Conservation (phyloP, 345 rosid species). For the Dimocarpus longan region DNA sequence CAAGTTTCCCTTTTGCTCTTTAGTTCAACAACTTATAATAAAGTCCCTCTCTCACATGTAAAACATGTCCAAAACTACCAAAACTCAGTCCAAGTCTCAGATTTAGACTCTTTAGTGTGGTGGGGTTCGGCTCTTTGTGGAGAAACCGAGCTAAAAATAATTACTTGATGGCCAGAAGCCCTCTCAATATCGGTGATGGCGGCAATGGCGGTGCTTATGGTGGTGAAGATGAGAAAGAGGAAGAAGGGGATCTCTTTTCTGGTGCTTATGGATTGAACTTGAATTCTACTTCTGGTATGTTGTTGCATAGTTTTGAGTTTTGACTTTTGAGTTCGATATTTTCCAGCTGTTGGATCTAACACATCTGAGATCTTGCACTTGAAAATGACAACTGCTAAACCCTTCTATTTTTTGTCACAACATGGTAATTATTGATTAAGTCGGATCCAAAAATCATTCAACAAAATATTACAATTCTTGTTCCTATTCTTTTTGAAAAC, state of each 20-base stretch:
- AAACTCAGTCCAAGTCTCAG: constrained; percentile 6
- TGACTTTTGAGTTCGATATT: too few relatives aligned
- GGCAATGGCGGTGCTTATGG: not conserved
- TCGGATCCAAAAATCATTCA: too few relatives aligned
- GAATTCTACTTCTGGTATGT: constrained; percentile 33
- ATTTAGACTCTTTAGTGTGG: not conserved
- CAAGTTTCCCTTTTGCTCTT: not conserved
- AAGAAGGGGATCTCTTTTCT: constrained; percentile 29
- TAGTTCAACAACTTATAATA: too few relatives aligned
- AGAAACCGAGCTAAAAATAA: constrained; percentile 25
- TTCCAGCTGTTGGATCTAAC: too few relatives aligned
- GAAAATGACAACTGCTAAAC: too few relatives aligned
- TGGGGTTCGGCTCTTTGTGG: constrained; percentile 33
- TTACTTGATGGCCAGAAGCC: constrained; percentile 32
- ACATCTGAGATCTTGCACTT: too few relatives aligned
- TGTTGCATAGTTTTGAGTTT: too few relatives aligned
- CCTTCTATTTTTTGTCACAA: too few relatives aligned
- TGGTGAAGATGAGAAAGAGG: constrained; percentile 21
- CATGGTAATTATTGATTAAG: too few relatives aligned
- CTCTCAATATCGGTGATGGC: constrained; percentile 22
- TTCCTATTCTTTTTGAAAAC: too few relatives aligned
- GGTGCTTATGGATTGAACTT: constrained; percentile 63
- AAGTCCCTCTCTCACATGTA: constrained; percentile 33
- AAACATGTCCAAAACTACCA: constrained; percentile 14
- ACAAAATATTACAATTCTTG: too few relatives aligned